Conservation (phyloP, 805 yeast species). For the Isabelozyma rhagii region DNA sequence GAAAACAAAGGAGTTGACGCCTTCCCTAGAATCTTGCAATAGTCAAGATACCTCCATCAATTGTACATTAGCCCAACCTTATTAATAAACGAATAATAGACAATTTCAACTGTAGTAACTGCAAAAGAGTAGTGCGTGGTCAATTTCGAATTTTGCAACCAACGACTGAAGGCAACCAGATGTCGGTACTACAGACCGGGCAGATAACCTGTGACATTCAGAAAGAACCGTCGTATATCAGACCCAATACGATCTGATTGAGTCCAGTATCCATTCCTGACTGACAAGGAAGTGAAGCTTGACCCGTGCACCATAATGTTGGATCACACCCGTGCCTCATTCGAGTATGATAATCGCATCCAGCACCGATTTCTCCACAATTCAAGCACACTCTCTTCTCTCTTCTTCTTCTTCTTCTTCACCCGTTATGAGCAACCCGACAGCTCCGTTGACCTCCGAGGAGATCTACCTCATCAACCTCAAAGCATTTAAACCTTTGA, state of each 20-base stretch:
- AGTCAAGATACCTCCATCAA: background rate
- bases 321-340: background rate
- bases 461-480: constrained; percentile 27
- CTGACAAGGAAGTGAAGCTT: no score
- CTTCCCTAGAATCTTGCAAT: constrained; percentile 67
- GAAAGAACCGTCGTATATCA: no score
- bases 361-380: background rate
- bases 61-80: background rate
- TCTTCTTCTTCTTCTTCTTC: background rate
- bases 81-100: background rate
- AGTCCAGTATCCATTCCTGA: no score
- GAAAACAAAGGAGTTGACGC: constrained; percentile 71
- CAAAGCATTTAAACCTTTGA: constrained; percentile 25
- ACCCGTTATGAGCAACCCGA: background rate
- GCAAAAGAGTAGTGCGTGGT: no score
- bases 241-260: no score
- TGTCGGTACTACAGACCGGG: no score
- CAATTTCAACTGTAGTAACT: no score
- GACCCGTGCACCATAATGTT: background rate
- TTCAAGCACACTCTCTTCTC: background rate
- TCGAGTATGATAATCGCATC: background rate
- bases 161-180: no score
- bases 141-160: no score
- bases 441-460: constrained; percentile 8
- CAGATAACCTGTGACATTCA: no score